Evolutionary conservation across 176 grass and related monocot species (phyloP).

Genomic region (Triticum timopheevii): DNA sequence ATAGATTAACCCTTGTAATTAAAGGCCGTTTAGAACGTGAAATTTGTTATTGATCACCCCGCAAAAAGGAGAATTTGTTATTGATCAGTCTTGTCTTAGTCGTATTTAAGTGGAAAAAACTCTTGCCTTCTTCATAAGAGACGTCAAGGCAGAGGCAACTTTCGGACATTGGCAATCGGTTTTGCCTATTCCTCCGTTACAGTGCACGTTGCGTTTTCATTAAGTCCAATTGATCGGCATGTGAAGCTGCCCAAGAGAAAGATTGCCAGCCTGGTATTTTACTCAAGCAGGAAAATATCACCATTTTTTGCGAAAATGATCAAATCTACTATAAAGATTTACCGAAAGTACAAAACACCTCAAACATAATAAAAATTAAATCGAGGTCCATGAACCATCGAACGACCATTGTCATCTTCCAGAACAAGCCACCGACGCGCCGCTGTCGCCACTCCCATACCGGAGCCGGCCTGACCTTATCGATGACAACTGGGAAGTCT

Average conservation of each 20-base stretch:
- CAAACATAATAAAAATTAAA: no score
- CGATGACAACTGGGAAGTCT: no score
- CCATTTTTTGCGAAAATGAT: no score
- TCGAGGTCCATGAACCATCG: no score
- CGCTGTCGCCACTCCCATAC: no score
- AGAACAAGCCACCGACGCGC: no score
- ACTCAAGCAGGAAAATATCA: neutral
- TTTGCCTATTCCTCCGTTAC: neutral
- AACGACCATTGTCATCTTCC: no score
- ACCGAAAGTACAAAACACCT: no score
- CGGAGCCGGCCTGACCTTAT: no score
- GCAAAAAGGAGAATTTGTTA: no score
- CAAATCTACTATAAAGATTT: no score
- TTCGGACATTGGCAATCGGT: neutral
- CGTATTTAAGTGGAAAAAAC: neutral
- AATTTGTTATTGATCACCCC: neutral
- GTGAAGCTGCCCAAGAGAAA: conserved; percentile 15
- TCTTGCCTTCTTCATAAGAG: neutral
- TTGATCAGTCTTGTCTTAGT: neutral
- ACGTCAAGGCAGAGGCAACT: neutral
- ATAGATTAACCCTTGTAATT: neutral
- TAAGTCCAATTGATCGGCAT: conserved; percentile 4
- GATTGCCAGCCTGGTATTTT: conserved; percentile 5
- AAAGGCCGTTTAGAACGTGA: neutral
- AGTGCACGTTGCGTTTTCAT: neutral